These are phyloP conservation scores for Globisporangium yorkense DNA, from an alignment of 352 stramenopile species.

Conservation along the genomic window DNA sequence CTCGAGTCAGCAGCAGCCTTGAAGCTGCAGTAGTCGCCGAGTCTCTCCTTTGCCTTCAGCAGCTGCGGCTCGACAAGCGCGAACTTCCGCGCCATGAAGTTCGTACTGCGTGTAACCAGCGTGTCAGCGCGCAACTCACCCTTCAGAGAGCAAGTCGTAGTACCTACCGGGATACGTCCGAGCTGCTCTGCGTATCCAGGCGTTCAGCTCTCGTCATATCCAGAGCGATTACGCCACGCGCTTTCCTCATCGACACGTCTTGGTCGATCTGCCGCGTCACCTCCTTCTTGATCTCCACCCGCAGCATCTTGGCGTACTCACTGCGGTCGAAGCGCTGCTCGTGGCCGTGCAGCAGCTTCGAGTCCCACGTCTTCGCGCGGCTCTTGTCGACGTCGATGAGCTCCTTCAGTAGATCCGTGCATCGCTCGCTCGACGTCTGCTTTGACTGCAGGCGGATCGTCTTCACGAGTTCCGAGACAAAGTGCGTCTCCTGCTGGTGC, in stretches of 20 bases:
- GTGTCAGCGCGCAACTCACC: background rate
- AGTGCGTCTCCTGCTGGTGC: constrained; percentile 54
- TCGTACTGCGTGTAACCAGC: constrained; percentile 9
- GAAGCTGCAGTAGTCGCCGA: constrained; percentile 62
- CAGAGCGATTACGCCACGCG: background rate
- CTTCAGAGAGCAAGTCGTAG: background rate
- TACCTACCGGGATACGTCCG: constrained; percentile 6
- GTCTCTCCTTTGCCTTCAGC: constrained; percentile 21
- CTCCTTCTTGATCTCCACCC: constrained; percentile 69
- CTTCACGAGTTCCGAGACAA: constrained; percentile 71
- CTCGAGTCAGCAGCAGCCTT: constrained; percentile 21
- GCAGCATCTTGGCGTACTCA: constrained; percentile 58
- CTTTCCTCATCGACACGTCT: constrained; percentile 24
- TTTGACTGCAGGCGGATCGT: constrained; percentile 63
- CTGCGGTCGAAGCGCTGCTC: constrained; percentile 53
- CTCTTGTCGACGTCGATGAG: constrained; percentile 59
- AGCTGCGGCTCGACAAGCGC: constrained; percentile 39
- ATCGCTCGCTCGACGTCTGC: constrained; percentile 47
- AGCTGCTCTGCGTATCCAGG: background rate
- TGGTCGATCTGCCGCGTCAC: constrained; percentile 60
- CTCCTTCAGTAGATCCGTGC: constrained; percentile 51
- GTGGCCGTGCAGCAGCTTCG: constrained; percentile 58
- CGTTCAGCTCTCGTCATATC: background rate
- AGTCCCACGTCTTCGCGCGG: constrained; percentile 56
- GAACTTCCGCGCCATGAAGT: constrained; percentile 49